A percentile compares a stretch with the other conserved stretches of the same genome.
These are phyloP conservation scores for Sclerotinia sclerotiorum DNA, from an alignment of 2,329 filamentous ascomycete species.

Conservation along the genomic window DNA sequence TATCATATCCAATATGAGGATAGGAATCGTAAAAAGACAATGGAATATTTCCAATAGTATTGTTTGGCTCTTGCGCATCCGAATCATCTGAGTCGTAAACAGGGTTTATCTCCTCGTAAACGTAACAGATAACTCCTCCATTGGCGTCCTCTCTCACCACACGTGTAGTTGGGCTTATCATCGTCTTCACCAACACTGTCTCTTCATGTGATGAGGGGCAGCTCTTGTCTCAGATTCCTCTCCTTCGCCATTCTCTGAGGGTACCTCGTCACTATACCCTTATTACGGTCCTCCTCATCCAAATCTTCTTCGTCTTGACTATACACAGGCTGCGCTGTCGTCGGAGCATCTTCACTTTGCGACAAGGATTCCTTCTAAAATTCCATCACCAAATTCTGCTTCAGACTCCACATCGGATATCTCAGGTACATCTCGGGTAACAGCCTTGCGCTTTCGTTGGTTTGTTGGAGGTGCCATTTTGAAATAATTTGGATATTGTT, in stretches of 20 bases:
- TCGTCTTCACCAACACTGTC: slow-evolving; percentile 43
- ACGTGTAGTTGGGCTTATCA: slow-evolving; percentile 51
- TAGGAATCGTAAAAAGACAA: slow-evolving; percentile 96
- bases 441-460: slow-evolving; percentile 61
- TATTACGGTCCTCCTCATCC: slow-evolving; percentile 44
- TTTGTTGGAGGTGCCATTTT: slow-evolving; percentile 37
- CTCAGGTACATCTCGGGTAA: slow-evolving; percentile 53
- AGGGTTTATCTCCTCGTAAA: slow-evolving; percentile 91
- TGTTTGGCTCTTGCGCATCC: slow-evolving; percentile 73
- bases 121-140: slow-evolving; percentile 82
- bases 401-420: slow-evolving; percentile 55
- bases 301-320: slow-evolving; percentile 46
- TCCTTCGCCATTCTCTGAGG: slow-evolving; percentile 43
- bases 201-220: slow-evolving; percentile 45
- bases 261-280: slow-evolving; percentile 52
- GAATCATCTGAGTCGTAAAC: slow-evolving; percentile 96
- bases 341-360: slow-evolving; percentile 58
- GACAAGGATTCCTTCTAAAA: slow-evolving; percentile 57
- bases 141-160: slow-evolving; percentile 81
- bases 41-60: slow-evolving; percentile 95
- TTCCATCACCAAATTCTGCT: slow-evolving; percentile 57
- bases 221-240: slow-evolving; percentile 43
- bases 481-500: slow-evolving; percentile 23
- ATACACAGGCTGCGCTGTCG: slow-evolving; percentile 48
- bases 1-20: slow-evolving; percentile 97